Evolutionary conservation across 306 rosid genomes (phyloP), one percentile per base, ranked within the genome.

Genomic region (Acacia acuminata): DNA sequence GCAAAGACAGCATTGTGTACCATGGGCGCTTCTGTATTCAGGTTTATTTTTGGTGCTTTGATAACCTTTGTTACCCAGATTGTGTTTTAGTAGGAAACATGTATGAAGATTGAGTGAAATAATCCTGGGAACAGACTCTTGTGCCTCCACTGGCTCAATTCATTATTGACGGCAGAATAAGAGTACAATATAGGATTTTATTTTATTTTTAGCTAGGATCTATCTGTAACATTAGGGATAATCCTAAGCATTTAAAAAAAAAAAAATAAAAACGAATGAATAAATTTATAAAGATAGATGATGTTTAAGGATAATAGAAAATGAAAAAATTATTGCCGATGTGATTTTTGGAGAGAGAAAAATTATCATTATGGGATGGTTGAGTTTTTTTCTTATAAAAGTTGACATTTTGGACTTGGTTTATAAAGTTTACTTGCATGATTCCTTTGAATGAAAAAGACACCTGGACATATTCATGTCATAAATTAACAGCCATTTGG

Each of bases 1-100:
- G 95, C 97, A 85, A 87, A 68, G 83, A 78, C 89, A 88, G 99
- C 99, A 77, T 81, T 96, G 87, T 70, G 91, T 83, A 96, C 94
- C 51, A 89, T 96, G 94, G 99, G 99, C 63, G 97, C 99, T 81
- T 96, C 99, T 79, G 99, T 96, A 69, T 92, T 96, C 95, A 96
- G 99, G 99, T 95, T 78, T 81, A 71, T 17, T 76, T 76, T 44
- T 70, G 34, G 40, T 58, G 82, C 64, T 32, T 7, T 76, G 65
- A 5, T 77, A 77, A 69, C 81, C 77, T 63, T 75, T 67, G 9
- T 64, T 9, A 60, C 71, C 67, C 71, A 77, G 64, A 71, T 71
- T 34, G 12, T 56, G 85, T 82, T 67, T 82, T 47, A 72, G 20
- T 36, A 32, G 48, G n/a, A 75, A 75, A 27, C 40, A 56, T 56